phyloP scores from a whole-genome alignment of 768 basidiomycete species.

The Mrakia frigida region DNA sequence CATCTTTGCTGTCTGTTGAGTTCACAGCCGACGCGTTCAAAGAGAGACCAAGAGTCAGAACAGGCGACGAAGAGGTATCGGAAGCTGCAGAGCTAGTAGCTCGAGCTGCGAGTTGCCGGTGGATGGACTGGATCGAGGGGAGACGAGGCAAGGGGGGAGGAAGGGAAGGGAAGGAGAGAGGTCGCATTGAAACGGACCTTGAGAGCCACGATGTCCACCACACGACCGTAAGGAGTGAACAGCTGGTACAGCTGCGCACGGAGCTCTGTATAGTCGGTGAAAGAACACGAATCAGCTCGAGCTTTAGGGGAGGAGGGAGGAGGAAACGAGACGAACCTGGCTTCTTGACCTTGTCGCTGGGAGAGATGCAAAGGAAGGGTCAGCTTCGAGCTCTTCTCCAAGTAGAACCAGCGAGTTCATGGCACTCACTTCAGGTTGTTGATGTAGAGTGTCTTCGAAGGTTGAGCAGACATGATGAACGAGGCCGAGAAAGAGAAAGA shows the following conservation, averaged over 20 bases:
- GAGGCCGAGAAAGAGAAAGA: neutral
- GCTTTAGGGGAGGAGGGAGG: neutral
- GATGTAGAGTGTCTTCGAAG: conserved; percentile 32
- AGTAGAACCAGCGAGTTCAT: neutral
- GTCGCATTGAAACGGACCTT: conserved; percentile 22
- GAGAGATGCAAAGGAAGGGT: neutral
- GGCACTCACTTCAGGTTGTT: conserved; percentile 32
- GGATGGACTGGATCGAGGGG: neutral
- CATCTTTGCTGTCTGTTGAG: conserved; percentile 24
- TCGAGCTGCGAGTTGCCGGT: neutral
- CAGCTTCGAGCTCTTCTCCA: neutral
- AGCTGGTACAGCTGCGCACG: conserved; percentile 32
- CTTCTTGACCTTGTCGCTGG: conserved; percentile 34
- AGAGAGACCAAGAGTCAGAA: neutral
- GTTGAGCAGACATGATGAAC: conserved; percentile 25
- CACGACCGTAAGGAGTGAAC: conserved; percentile 29
- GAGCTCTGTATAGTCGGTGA: conserved; percentile 20
- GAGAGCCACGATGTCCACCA: conserved; percentile 29
- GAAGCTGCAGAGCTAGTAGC: neutral
- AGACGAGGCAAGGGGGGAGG: too few species aligned
- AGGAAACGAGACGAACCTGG: conserved; percentile 17
- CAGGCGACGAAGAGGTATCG: neutral
- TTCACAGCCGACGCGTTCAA: neutral
- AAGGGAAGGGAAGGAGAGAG: neutral
- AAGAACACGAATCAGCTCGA: neutral